Base-by-base conservation (phyloP, 1,284 basidiomycete species). In the Melampsora americana region DNA sequence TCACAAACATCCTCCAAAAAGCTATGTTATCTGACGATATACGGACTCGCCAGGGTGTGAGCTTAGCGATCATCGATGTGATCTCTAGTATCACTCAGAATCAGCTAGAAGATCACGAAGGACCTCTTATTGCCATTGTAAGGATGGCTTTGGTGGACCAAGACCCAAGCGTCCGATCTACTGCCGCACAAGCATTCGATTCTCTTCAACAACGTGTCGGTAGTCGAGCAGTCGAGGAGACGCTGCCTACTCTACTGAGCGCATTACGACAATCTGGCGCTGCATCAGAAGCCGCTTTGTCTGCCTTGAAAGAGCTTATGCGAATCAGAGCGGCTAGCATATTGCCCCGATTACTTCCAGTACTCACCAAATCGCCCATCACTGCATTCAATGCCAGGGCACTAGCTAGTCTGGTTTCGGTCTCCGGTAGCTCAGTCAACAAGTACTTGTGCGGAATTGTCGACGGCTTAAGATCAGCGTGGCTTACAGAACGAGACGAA, bases 261-360 rank as follows among this genome's bases (percentile, higher is more conserved):
- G 95, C 96, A 3, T 89, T 99, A 66, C 89, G 92, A 39, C 90
- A 93, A 83, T 91, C 92, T 26, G 93, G 93, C 11, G 91, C 90
- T 80, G 89, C 90, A 44, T 95, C 95, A 18, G 94, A 93, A 39
- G 97, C 95, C n/a, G 95, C 96, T 14, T 86, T 99, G 28, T 84
- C 86, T 64, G 96, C 96, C 0, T 85, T 99, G 68, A 90, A 88
- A 79, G 96, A 99, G 85, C 92, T 98, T n/a, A 82, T 82, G 81
- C 77, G 79, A 70, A 91, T 95, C 80, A 91, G 93, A 68, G 92
- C 94, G 14, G 87, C 90, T 62, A 94, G 92, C 16, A 95, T 99
- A 67, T 98, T 99, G 91, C 96, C 96, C 0, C 92, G 96, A n/a
- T 86, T 99, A 71, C 92, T 99, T 68, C 96, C 95, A 0, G 95